Conservation (phyloP, 805 yeast genomes). For the Vanderwaltozyma polyspora region DNA sequence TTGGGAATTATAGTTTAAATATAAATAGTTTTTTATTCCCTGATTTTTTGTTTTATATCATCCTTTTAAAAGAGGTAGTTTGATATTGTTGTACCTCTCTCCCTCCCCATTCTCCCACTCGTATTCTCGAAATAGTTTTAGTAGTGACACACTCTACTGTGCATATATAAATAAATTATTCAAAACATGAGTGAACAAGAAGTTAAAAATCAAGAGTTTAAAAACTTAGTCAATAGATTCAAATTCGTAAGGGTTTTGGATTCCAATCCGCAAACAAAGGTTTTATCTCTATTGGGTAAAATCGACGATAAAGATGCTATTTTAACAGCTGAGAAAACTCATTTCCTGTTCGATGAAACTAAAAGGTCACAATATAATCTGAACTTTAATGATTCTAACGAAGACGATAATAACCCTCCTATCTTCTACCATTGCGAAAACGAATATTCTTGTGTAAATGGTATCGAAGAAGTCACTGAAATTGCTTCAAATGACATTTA, state of each 20-base stretch:
- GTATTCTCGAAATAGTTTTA: no score
- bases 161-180: no score
- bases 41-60: no score
- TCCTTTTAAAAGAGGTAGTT: no score
- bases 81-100: no score
- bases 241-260: conserved; percentile 36
- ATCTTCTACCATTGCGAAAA: conserved; percentile 18
- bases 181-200: no score
- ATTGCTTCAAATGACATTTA: conserved; percentile 75
- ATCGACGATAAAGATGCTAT: conserved; percentile 57
- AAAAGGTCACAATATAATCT: background rate
- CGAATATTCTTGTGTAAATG: conserved; percentile 22
- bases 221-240: conserved; percentile 35
- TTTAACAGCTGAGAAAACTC: conserved; percentile 60
- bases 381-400: conserved; percentile 20
- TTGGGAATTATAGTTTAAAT: no score
- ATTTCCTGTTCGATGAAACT: conserved; percentile 34
- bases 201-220: no score
- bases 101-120: no score
- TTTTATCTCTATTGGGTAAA: conserved; percentile 54
- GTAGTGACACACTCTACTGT: no score
- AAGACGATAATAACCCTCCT: conserved; percentile 8
- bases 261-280: conserved; percentile 57
- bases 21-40: no score
- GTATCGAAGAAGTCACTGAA: conserved; percentile 20